Evolutionary conservation across 139 green algal genomes (phyloP), one percentile per base, ranked within the genome.

Genomic region (Desmodesmus armatus): DNA sequence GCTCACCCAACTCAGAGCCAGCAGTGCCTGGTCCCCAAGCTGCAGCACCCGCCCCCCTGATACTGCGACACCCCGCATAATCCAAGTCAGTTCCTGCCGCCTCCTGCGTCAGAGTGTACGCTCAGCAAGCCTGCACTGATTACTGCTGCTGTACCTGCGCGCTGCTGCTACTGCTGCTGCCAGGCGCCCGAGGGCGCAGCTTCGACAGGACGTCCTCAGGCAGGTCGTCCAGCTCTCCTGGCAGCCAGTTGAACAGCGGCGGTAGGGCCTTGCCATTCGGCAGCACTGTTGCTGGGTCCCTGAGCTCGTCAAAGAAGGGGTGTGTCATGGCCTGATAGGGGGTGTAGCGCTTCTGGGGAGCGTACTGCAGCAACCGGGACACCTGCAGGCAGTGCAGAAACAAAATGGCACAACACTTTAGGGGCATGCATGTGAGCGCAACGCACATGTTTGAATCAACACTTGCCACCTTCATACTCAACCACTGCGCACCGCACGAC

Each of bases 251-350:
- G 88, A 97, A 98, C 37, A 99, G 89, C 31, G 93, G 92, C 31
- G 97, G 97, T 60, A 99, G 87, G 19, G 94, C 60, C 92, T 82
- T 80, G 92, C 95, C 95, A 77, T 98, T 97, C 9, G 95, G 96
- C 76, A 99, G 92, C 71, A 83, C 83, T n/a, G 91, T 95, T 63
- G 55, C 86, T 1, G 94, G 94, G 33, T 98, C 93, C 39, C 96
- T 89, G 77, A 99, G 88, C 90, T 99, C 96, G 73, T 99, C 97
- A 80, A 99, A 99, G 90, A 98, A 99, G 15, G 95, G 89, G 91
- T 99, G 97, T 5, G 92, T 91, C 90, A 98, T 93, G 21, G 94
- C 94, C 65, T 95, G 81, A 5, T 96, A 49, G 5, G 94, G 93
- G 0, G 83, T 94, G 85, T 93, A 87, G 23, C 97, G 92, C 82